phyloP scores from a whole-genome alignment of 805 yeast genomes.

The Zygosaccharomyces gambellarensis region DNA sequence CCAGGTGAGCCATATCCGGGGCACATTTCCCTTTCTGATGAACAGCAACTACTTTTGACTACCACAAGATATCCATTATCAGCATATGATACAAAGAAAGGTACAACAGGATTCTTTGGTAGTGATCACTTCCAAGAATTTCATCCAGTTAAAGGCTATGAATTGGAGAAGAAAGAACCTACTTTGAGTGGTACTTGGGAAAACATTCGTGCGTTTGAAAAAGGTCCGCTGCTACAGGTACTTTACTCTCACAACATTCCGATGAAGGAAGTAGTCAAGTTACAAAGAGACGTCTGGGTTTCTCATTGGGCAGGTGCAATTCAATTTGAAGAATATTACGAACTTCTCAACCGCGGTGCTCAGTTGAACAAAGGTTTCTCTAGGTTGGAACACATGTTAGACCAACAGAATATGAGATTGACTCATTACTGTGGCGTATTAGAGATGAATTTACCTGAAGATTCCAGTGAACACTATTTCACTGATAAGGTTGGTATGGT shows the following conservation, averaged over 20 bases:
- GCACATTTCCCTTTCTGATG: constrained; percentile 50
- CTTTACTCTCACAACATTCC: constrained; percentile 65
- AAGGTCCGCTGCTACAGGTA: constrained; percentile 47
- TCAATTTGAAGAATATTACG: constrained; percentile 81
- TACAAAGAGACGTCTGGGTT: constrained; percentile 78
- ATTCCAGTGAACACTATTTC: constrained; percentile 63
- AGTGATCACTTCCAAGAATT: constrained; percentile 20
- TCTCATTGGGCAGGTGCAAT: constrained; percentile 75
- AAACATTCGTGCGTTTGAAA: constrained; percentile 41
- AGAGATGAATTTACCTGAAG: constrained; percentile 49
- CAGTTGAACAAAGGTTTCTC: constrained; percentile 65
- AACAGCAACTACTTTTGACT: constrained; percentile 54
- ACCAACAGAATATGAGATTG: constrained; percentile 44
- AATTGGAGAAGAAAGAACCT: constrained; percentile 38
- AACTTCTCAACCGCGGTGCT: constrained; percentile 72
- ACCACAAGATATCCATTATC: constrained; percentile 55
- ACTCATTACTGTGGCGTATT: constrained; percentile 59
- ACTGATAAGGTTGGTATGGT: constrained; percentile 93
- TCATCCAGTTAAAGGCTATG: constrained; percentile 18
- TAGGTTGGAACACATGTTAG: constrained; percentile 69
- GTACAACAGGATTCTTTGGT: constrained; percentile 40
- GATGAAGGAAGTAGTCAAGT: constrained; percentile 50
- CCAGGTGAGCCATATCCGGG: constrained; percentile 59
- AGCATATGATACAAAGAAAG: constrained; percentile 57
- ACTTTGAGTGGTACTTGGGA: constrained; percentile 54